Percentiles rank a stretch among this genome's conserved stretches.
phyloP scores from a whole-genome alignment of 2,329 filamentous ascomycete genomes.

The Byssothecium circinans region DNA sequence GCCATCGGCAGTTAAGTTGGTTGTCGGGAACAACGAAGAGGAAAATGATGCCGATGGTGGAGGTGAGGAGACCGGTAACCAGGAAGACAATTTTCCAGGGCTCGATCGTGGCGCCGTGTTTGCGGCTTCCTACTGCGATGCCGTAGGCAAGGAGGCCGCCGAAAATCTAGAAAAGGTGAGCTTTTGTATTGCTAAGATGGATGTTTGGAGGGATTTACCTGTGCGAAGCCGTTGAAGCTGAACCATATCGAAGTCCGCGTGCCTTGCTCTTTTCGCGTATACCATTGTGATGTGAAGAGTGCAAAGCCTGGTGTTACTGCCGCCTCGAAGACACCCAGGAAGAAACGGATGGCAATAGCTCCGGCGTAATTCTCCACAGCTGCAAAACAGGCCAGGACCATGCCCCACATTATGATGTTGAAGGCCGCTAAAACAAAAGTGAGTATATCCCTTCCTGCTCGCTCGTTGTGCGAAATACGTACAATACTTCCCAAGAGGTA shows the following conservation, averaged over 20 bases:
- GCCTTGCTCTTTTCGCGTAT: constrained; percentile 69
- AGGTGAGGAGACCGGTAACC: constrained; percentile 48
- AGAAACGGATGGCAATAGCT: constrained; percentile 66
- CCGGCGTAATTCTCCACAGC: constrained; percentile 62
- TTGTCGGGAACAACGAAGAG: constrained; percentile 58
- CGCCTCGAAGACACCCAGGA: constrained; percentile 69
- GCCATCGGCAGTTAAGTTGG: constrained; percentile 62
- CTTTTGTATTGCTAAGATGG: not conserved
- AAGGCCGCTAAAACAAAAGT: constrained; percentile 47
- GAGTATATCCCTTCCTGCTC: not conserved
- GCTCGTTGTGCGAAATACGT: constrained; percentile 2
- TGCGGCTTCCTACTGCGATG: constrained; percentile 59
- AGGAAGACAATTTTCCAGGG: constrained; percentile 66
- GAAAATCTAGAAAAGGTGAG: constrained; percentile 51
- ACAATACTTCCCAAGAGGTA: constrained; percentile 68
- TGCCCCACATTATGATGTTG: constrained; percentile 66
- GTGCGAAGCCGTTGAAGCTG: constrained; percentile 65
- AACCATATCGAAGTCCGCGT: constrained; percentile 68
- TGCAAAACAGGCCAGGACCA: constrained; percentile 63
- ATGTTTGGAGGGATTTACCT: constrained; percentile 14
- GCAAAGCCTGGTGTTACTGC: constrained; percentile 70
- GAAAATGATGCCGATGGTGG: constrained; percentile 47
- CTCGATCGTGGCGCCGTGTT: constrained; percentile 59
- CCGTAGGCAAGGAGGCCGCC: constrained; percentile 66
- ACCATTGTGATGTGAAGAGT: constrained; percentile 71